Conservation (phyloP, 805 yeast genomes). For the Spathaspora gorwiae region DNA sequence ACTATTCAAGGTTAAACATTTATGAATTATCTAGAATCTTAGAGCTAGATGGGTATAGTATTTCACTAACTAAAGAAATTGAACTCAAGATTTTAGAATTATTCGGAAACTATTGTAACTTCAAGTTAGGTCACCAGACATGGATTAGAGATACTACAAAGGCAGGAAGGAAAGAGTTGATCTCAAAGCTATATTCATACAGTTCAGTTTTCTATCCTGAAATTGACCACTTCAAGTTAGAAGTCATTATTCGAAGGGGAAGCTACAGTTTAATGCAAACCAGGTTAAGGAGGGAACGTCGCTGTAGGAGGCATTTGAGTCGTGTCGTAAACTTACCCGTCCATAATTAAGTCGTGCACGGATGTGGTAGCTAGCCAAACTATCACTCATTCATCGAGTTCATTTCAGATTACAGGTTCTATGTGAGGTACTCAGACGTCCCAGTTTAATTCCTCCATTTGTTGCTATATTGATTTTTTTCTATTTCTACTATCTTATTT, state of each 20-base stretch:
- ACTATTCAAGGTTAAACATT: constrained; percentile 50
- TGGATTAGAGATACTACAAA: constrained; percentile 79
- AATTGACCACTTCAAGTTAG: constrained; percentile 52
- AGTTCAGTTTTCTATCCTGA: constrained; percentile 46
- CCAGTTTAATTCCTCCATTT: too few species aligned
- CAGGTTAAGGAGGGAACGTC: constrained; percentile 53
- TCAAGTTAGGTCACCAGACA: constrained; percentile 70
- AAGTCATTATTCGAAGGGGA: constrained; percentile 74
- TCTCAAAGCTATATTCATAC: constrained; percentile 45
- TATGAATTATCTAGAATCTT: constrained; percentile 51
- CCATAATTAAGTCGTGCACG: too few species aligned
- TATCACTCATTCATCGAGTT: too few species aligned
- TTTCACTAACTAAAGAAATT: constrained; percentile 52
- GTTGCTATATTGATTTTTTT: too few species aligned
- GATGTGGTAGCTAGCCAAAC: too few species aligned
- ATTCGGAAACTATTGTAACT: constrained; percentile 56
- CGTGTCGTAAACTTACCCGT: constrained; percentile 47
- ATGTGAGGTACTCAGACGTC: too few species aligned
- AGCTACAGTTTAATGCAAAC: constrained; percentile 79
- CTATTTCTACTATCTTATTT: too few species aligned
- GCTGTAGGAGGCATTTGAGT: constrained; percentile 29
- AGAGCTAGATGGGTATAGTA: constrained; percentile 38
- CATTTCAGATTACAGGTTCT: too few species aligned
- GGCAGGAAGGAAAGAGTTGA: constrained; percentile 43
- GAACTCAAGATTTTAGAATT: constrained; percentile 51